Percentiles rank a stretch among this genome's conserved stretches.
These are phyloP conservation scores for Populus hybrid DNA, from an alignment of 441 rosid genomes.

Conservation along the genomic window DNA sequence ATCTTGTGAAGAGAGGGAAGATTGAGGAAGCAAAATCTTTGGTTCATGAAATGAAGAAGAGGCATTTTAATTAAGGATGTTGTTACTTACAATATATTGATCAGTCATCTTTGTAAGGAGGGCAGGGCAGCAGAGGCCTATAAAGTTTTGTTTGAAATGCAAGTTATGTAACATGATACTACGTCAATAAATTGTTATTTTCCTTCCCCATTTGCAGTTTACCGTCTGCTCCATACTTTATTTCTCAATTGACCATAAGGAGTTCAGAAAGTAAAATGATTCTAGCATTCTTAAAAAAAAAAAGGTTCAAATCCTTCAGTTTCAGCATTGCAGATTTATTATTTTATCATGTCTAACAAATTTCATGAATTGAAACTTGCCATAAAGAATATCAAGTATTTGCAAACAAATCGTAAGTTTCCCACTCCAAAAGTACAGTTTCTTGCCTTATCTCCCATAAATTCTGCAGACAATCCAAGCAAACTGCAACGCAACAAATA, in stretches of 20 bases:
- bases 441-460: not conserved
- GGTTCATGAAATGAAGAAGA: constrained; percentile 73
- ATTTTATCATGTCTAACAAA: not conserved
- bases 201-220: no score
- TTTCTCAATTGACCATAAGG: not conserved
- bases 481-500: not conserved
- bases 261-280: not conserved
- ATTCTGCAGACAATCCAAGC: not conserved
- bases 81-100: constrained; percentile 64
- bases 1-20: constrained; percentile 75
- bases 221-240: not conserved
- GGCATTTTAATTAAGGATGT: constrained; percentile 67
- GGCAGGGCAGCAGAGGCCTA: constrained; percentile 60
- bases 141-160: constrained; percentile 61
- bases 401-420: not conserved
- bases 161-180: constrained; percentile 7
- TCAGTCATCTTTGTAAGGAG: constrained; percentile 66
- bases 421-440: not conserved
- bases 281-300: not conserved
- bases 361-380: not conserved
- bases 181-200: no score
- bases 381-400: not conserved
- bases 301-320: not conserved
- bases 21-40: constrained; percentile 61
- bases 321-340: not conserved